Evolutionary conservation across 2,329 filamentous ascomycete genomes (phyloP), one percentile per base, ranked within the genome.

Genomic region (Hortaea sp.): DNA sequence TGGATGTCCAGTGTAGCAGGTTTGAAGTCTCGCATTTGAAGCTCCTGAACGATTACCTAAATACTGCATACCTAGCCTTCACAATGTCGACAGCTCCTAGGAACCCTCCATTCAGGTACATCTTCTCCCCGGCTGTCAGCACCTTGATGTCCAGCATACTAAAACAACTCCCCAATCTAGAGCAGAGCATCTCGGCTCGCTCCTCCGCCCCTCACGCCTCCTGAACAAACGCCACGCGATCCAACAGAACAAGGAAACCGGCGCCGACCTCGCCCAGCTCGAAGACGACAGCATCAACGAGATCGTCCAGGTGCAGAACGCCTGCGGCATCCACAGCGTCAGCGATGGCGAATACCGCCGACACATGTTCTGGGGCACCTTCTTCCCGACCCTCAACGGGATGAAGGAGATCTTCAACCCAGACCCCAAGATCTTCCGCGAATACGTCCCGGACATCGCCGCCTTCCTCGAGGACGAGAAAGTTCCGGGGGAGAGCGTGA

Each of bases 171-270:
- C 20, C 20, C 20, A 20, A 9, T 35, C 32, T n/a, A 49, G 42
- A 35, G 46, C 47, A 32, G 83, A 87, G 66, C 83, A 86, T 54
- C 72, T 85, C 48, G 83, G 83, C 46, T 85, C 82, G 10, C 70
- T 86, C 37, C 75, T 85, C 41, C 79, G 83, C 29, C 81, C 82
- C 1, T 64, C 78, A 42, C 67, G 74, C 43, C 74, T 86, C 7
- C 68, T 84, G 9, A 67, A 77, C 39, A 76, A 76, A 46, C 72
- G 82, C 61, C 68, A 73, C 53, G 63, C 73, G 58, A 65, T 75
- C 49, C 70, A 56, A 9, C 51, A 57, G 41, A 50, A 54, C 43
- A 56, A 53, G 35, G 56, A 53, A 20, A 49, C 44, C 9, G 46
- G 47, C 11, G 51, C 54, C 6, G 54, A 52, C 6, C 52, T 63